Base-by-base conservation (phyloP, 306 rosid genomes). In the Begonia peltatifolia region DNA sequence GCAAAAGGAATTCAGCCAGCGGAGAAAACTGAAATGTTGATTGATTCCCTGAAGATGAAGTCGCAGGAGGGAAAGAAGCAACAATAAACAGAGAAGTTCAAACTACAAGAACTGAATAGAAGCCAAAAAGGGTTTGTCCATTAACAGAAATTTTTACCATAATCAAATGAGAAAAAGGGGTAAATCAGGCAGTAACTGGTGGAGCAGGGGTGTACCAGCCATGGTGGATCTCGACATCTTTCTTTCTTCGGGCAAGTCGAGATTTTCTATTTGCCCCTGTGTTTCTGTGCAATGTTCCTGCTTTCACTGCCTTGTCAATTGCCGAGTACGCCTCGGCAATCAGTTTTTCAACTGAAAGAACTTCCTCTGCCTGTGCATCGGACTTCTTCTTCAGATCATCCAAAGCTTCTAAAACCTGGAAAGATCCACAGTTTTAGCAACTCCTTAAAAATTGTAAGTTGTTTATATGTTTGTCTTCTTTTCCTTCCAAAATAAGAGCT, bases 271-370 rank as follows among this genome's bases (percentile, higher is more conserved):
- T 70, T 6, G 96, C 99, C 54, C 85, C 99, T 0, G 96, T 92
- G 73, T 92, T 92, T 67, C 85, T 67, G 73, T 92, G 99, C 58
- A 92, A 54, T 9, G 99, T 78, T 48, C 99, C 96, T 12, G 69
- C 94, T 75, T 70, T 92, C 68, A 92, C 87, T 14, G 96, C 99
- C 65, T 83, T 92, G 81, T 92, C 99, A 36, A 92, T 92, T 60
- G 65, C 71, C 0, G 96, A 92, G 78, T 71, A 92, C 44, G 99
- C 93, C 54, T 92, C 99, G 11, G 83, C 99, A 25, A 92, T 92
- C 64, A 92, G 75, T 54, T 86, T 83, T 87, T 92, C 96, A 58
- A 92, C 6, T 12, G 88, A 42, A 17, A 79, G 6, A 41, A 92
- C 80, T 52, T 92, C 96, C 56, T 86, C 99, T 0, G 84, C 64